Evolutionary conservation across 2,329 filamentous ascomycete species (phyloP).

Genomic region (Canariomyces notabilis): DNA sequence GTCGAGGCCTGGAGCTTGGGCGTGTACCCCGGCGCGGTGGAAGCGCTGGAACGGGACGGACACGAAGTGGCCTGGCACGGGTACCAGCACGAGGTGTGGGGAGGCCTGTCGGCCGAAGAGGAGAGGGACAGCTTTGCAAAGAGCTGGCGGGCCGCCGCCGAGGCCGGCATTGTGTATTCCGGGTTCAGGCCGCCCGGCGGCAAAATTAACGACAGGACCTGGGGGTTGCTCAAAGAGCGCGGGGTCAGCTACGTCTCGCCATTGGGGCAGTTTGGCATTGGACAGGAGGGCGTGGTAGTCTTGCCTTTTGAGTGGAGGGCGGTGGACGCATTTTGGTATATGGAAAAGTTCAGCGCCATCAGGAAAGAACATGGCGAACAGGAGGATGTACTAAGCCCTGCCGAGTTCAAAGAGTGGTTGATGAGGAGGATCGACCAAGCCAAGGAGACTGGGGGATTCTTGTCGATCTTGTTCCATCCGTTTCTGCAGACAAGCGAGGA

Average conservation of each 20-base stretch:
- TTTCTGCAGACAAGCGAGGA: slow-evolving; percentile 27
- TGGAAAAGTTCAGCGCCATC: slow-evolving; percentile 28
- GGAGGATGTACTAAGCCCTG: slow-evolving; percentile 16
- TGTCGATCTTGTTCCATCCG: slow-evolving; percentile 30
- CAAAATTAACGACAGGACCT: slow-evolving; percentile 24
- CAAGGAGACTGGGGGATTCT: slow-evolving; percentile 19
- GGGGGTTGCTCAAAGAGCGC: slow-evolving; percentile 18
- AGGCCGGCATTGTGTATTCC: slow-evolving; percentile 18
- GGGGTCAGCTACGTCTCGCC: slow-evolving; percentile 28
- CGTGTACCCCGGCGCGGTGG: slow-evolving; percentile 24
- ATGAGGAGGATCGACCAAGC: slow-evolving; percentile 22
- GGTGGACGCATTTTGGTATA: slow-evolving; percentile 32
- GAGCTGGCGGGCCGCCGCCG: slow-evolving; percentile 22
- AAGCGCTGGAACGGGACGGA: slow-evolving; percentile 16
- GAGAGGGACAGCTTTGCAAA: slow-evolving; percentile 25
- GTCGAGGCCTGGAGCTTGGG: slow-evolving; percentile 29
- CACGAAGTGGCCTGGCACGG: slow-evolving; percentile 32
- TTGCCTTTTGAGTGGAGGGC: slow-evolving; percentile 29
- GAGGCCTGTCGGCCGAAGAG: slow-evolving; percentile 11
- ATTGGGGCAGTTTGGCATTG: slow-evolving; percentile 22
- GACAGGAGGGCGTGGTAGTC: slow-evolving; percentile 21
- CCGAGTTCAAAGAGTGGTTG: slow-evolving; percentile 21
- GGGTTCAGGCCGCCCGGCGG: slow-evolving; percentile 30
- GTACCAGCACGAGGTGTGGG: slow-evolving; percentile 29
- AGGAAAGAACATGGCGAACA: slow-evolving; percentile 19